Percentiles rank a stretch among this genome's conserved stretches.
These are phyloP conservation scores for Babesia caballi DNA, from an alignment of 169 alveolate genomes.

Conservation along the genomic window DNA sequence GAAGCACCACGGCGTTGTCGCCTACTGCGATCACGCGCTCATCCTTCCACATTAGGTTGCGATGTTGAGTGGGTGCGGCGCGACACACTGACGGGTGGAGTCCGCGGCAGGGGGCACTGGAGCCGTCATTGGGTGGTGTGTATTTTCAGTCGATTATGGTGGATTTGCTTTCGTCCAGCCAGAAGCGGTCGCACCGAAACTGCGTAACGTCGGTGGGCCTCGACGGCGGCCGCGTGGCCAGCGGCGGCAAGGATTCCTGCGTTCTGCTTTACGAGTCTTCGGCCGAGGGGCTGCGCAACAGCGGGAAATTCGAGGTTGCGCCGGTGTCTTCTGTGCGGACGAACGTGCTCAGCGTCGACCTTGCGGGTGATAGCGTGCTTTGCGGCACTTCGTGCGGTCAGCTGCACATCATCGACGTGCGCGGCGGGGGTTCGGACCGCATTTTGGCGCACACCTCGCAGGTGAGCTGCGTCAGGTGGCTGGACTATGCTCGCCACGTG, in stretches of 20 bases:
- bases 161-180: not conserved
- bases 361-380: constrained; percentile 11
- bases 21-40: constrained; percentile 48
- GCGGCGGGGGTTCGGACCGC: not conserved
- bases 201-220: constrained; percentile 49
- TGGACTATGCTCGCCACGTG: not conserved
- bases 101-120: not conserved
- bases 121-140: not conserved
- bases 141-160: not conserved
- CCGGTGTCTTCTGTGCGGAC: not conserved
- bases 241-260: constrained; percentile 67
- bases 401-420: constrained; percentile 19
- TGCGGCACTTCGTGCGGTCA: constrained; percentile 46
- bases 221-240: constrained; percentile 18
- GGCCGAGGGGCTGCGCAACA: constrained; percentile 9
- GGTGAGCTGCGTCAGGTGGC: constrained; percentile 46
- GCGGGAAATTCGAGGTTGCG: constrained; percentile 4
- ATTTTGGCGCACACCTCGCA: constrained; percentile 28
- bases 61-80: not conserved
- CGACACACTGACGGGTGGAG: constrained; percentile 6
- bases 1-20: constrained; percentile 23
- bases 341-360: constrained; percentile 45
- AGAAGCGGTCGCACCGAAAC: constrained; percentile 52
- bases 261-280: constrained; percentile 36
- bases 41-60: constrained; percentile 20